Evolutionary conservation across 164 flowering plant genomes (phyloP).

Genomic region (Houttuynia cordata): DNA sequence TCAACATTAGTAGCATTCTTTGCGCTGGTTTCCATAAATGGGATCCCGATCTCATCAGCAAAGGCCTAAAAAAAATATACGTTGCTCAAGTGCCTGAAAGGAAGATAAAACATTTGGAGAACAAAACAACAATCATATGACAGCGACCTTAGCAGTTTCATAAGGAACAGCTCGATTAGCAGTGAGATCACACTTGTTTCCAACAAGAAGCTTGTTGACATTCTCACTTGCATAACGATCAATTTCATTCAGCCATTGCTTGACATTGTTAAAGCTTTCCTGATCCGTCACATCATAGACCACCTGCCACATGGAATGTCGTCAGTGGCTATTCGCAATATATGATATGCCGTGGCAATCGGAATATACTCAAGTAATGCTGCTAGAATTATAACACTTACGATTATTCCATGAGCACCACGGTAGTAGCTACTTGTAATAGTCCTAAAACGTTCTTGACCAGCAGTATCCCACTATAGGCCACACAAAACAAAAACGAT

Average conservation of each 20-base stretch:
- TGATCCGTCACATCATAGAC: conserved; percentile 40
- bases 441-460: conserved; percentile 82
- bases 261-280: conserved; percentile 36
- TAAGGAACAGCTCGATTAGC: conserved; percentile 26
- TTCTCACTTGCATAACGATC: conserved; percentile 37
- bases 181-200: conserved; percentile 32
- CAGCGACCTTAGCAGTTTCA: conserved; percentile 29
- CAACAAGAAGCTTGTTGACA: conserved; percentile 38
- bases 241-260: conserved; percentile 36
- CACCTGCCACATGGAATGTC: conserved; percentile 12
- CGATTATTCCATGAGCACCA: conserved; percentile 83
- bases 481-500: no score
- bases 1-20: conserved; percentile 32
- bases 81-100: not conserved
- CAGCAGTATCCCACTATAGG: conserved; percentile 74
- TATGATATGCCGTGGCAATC: not conserved
- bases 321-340: not conserved
- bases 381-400: conserved; percentile 13
- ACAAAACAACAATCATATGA: not conserved
- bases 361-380: not conserved
- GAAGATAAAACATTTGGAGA: not conserved
- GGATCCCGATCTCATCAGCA: conserved; percentile 36
- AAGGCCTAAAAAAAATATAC: conserved; percentile 16
- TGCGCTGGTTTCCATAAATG: conserved; percentile 35
- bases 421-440: conserved; percentile 87